Conservation (phyloP, 1,139 yeast genomes). For the Geotrichum australiense region DNA sequence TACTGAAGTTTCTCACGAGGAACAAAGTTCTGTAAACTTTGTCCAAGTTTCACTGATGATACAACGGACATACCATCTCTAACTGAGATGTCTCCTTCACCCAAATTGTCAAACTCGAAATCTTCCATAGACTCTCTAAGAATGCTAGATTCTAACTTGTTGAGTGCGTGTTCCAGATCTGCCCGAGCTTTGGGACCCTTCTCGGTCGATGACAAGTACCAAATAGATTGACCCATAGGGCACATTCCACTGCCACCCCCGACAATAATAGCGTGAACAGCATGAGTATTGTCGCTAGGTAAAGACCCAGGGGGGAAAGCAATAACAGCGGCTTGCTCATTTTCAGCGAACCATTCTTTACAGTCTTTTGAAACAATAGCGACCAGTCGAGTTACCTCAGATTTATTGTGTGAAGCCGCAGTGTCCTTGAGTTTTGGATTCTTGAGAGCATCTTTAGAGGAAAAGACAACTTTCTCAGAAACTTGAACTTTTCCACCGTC, state of each 20-base stretch:
- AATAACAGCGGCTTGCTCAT: constrained; percentile 77
- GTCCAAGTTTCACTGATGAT: constrained; percentile 79
- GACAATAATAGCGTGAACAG: constrained; percentile 81
- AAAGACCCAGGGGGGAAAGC: constrained; percentile 90
- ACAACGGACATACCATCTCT: constrained; percentile 61
- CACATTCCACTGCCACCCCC: constrained; percentile 89
- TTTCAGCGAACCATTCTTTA: constrained; percentile 82
- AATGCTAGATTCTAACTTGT: constrained; percentile 70
- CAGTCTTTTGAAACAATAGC: constrained; percentile 84
- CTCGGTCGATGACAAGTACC: constrained; percentile 83
- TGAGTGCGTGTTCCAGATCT: constrained; percentile 75
- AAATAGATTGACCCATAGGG: constrained; percentile 78
- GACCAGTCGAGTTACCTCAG: constrained; percentile 58
- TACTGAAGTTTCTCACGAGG: constrained; percentile 75
- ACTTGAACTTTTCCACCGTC: constrained; percentile 74
- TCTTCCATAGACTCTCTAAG: constrained; percentile 65
- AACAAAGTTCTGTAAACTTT: constrained; percentile 73
- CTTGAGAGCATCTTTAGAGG: constrained; percentile 30
- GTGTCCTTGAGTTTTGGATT: constrained; percentile 43
- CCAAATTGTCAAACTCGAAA: constrained; percentile 46
- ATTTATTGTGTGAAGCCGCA: constrained; percentile 36
- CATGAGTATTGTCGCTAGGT: constrained; percentile 54
- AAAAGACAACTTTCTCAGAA: constrained; percentile 58
- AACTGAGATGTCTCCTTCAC: constrained; percentile 50
- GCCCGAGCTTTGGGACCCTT: constrained; percentile 57